Percentiles rank a stretch among this genome's conserved stretches.
phyloP scores from a whole-genome alignment of 345 rosid genomes.

The Brassica incana region DNA sequence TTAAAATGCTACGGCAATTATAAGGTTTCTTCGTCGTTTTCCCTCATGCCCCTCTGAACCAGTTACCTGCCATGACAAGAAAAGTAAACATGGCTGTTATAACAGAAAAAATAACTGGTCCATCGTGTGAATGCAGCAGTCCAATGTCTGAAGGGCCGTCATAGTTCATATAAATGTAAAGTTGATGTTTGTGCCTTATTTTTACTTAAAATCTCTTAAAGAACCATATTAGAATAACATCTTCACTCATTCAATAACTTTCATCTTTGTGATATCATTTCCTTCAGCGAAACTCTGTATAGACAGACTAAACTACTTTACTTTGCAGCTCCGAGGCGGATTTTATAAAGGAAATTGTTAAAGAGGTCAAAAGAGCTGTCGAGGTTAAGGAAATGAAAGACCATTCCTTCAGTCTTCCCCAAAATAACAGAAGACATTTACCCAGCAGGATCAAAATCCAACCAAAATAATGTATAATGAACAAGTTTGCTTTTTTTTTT shows the following conservation, averaged over 20 bases:
- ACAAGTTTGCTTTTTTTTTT: not conserved
- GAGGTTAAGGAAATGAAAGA: not conserved
- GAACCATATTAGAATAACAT: too few species aligned
- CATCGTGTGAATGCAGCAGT: not conserved
- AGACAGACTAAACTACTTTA: not conserved
- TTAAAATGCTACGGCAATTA: not conserved
- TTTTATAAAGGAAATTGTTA: not conserved
- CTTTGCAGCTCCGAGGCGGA: not conserved
- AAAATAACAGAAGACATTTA: not conserved
- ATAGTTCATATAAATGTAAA: not conserved
- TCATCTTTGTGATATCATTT: not conserved
- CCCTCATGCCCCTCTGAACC: not conserved
- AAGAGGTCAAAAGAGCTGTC: not conserved
- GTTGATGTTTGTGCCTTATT: not conserved
- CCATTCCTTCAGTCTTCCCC: not conserved
- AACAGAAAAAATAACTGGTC: not conserved
- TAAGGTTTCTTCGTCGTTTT: not conserved
- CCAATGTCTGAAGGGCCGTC: not conserved
- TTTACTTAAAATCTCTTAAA: too few species aligned
- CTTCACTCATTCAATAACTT: not conserved
- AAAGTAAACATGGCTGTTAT: not conserved
- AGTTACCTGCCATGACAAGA: not conserved
- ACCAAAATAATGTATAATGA: not conserved
- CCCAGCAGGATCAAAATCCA: not conserved
- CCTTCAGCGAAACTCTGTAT: not conserved